Evolutionary conservation across 192 early-diverging fungal genomes (phyloP).

Genomic region (Coemansia guatemalensis): DNA sequence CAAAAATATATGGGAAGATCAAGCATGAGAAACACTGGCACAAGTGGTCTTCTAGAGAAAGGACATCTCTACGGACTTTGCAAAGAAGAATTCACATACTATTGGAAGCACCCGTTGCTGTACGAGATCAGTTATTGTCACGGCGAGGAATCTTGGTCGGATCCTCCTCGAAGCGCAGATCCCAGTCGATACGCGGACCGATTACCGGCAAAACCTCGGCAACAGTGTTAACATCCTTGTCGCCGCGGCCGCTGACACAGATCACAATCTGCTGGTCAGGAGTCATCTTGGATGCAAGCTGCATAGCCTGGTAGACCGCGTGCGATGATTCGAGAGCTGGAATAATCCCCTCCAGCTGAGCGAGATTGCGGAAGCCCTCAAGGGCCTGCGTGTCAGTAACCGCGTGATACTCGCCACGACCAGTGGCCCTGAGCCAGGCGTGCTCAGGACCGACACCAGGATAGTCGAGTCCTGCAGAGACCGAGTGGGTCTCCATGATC

Average conservation of each 20-base stretch:
- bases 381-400: conserved; percentile 84
- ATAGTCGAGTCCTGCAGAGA: conserved; percentile 96
- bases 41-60: no score
- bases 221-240: conserved; percentile 97
- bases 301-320: conserved; percentile 79
- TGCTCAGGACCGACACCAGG: conserved; percentile 98
- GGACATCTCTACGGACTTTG: no score
- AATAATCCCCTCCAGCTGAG: conserved; percentile 87
- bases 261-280: conserved; percentile 85
- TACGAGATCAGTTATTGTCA: no score
- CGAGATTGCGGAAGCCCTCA: conserved; percentile 74
- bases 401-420: conserved; percentile 78
- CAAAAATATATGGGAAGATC: no score
- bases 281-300: conserved; percentile 71
- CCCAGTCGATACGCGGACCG: conserved; percentile 90
- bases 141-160: conserved; percentile 28
- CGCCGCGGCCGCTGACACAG: conserved; percentile 90
- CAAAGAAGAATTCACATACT: no score
- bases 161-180: conserved; percentile 59
- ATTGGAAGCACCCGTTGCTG: no score
- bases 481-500: conserved; percentile 92
- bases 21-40: no score
- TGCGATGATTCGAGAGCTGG: conserved; percentile 96
- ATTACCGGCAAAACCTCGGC: conserved; percentile 87
- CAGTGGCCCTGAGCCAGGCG: conserved; percentile 84